A percentile compares a stretch with the other conserved stretches of the same genome.
These are phyloP conservation scores for Yamadazyma takamatsuzukensis DNA, from an alignment of 805 yeast species.

Conservation along the genomic window DNA sequence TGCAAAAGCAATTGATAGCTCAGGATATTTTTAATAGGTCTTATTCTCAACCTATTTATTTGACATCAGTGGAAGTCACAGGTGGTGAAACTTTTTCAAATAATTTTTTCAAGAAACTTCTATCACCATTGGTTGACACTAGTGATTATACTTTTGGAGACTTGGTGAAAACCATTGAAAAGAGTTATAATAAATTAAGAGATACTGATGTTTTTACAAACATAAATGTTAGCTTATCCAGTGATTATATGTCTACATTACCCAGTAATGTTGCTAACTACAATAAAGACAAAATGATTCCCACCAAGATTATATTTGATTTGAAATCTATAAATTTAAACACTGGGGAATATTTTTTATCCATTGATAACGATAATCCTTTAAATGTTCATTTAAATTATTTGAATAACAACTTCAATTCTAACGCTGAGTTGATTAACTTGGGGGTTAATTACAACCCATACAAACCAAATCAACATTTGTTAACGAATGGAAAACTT, in stretches of 20 bases:
- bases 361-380: constrained; percentile 35
- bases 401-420: constrained; percentile 43
- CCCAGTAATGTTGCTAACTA: constrained; percentile 24
- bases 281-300: constrained; percentile 37
- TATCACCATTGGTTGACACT: constrained; percentile 39
- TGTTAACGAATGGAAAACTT: constrained; percentile 43
- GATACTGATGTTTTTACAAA: constrained; percentile 45
- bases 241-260: constrained; percentile 28
- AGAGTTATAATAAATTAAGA: constrained; percentile 30
- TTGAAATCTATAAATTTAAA: constrained; percentile 37
- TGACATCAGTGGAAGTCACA: constrained; percentile 33
- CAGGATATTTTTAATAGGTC: constrained; percentile 29
- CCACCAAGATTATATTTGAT: constrained; percentile 43
- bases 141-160: constrained; percentile 42
- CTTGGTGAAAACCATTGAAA: constrained; percentile 30
- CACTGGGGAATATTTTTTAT: constrained; percentile 31
- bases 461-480: constrained; percentile 45
- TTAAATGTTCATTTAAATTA: constrained; percentile 37
- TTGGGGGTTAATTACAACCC: constrained; percentile 48
- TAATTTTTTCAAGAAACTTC: constrained; percentile 43
- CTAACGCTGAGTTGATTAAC: constrained; percentile 51
- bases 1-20: constrained; percentile 19
- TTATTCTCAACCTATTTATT: constrained; percentile 31
- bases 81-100: constrained; percentile 45
- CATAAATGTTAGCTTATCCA: constrained; percentile 37